Evolutionary conservation across 192 early-diverging fungal species (phyloP), one percentile per base, ranked within the genome.

Genomic region (Spinellus fusiger): DNA sequence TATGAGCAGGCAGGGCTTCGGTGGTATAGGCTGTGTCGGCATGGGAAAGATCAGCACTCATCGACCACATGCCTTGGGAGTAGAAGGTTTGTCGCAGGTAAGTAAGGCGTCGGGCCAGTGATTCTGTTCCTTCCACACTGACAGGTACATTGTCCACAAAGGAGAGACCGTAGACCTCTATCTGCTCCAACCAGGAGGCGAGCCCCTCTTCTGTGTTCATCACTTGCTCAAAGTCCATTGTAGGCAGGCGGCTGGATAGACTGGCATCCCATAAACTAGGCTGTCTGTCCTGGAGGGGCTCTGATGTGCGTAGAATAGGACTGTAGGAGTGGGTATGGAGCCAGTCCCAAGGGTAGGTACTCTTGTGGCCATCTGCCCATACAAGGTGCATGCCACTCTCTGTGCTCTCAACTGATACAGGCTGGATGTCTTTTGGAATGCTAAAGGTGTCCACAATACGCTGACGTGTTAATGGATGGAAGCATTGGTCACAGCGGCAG

Each of bases 21-120:
- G 68, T 71, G 6, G 91, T 91, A 64, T 92, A 93, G 10, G 91
- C 91, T 0, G 89, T 91, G 70, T 93, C 91, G 52, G 83, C 91
- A 71, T 91, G 89, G 27, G 74, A 84, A 37, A 90, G 70, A 54
- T 92, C 75, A 6, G 89, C 70, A 4, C 85, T 86, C 38, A 92
- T 88, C 23, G 86, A 86, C 89, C 89, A 93, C 58, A 91, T 83
- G 5, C 75, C 77, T 25, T 63, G 52, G 49, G 85, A 83, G 61
- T 92, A 93, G 60, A 91, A 89, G 0, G 89, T 84, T 61, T 92
- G 85, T 18, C 89, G 83, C 54, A 92, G 86, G 57, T 87, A 88
- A 7, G 80, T 70, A 33, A 93, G 83, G 20, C 86, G 78, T 16
- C 73, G 68, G 1, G 79, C 86, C 25, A 92, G 66, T 32, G 65